phyloP scores from a whole-genome alignment of 2,329 filamentous ascomycete species.

The Paecilomyces dactylethromorphus region DNA sequence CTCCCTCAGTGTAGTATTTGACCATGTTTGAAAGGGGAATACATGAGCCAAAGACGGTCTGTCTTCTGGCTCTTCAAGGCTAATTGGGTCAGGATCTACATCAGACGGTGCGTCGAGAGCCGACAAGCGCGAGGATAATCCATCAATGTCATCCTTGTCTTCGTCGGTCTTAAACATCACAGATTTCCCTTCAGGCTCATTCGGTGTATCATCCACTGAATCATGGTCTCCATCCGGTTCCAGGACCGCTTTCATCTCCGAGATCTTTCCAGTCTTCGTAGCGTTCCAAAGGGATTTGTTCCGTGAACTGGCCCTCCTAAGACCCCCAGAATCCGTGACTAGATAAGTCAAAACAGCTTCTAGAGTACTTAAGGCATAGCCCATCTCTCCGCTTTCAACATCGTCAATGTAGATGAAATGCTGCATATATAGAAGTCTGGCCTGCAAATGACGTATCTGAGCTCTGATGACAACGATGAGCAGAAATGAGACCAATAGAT shows the following conservation, averaged over 20 bases:
- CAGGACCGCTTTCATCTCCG: constrained; percentile 70
- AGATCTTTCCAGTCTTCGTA: constrained; percentile 67
- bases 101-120: constrained; percentile 14
- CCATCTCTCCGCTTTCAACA: constrained; percentile 91
- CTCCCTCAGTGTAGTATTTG: constrained; percentile 36
- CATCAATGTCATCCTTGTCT: constrained; percentile 18
- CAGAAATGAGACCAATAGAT: constrained; percentile 85
- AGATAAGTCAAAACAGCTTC: constrained; percentile 91
- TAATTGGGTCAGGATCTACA: constrained; percentile 10
- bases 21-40: constrained; percentile 75
- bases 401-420: constrained; percentile 98
- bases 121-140: constrained; percentile 14
- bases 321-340: constrained; percentile 68
- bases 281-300: constrained; percentile 89
- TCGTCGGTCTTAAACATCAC: constrained; percentile 30
- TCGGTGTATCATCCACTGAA: constrained; percentile 22
- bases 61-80: constrained; percentile 15
- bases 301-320: constrained; percentile 76
- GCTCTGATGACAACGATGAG: constrained; percentile 89
- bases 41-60: constrained; percentile 63
- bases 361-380: constrained; percentile 91
- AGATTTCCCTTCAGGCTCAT: constrained; percentile 32
- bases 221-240: constrained; percentile 57
- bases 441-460: constrained; percentile 79
- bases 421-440: constrained; percentile 86